These are phyloP conservation scores for Eleusine indica DNA, from an alignment of 176 grass and related monocot genomes.

Conservation along the genomic window DNA sequence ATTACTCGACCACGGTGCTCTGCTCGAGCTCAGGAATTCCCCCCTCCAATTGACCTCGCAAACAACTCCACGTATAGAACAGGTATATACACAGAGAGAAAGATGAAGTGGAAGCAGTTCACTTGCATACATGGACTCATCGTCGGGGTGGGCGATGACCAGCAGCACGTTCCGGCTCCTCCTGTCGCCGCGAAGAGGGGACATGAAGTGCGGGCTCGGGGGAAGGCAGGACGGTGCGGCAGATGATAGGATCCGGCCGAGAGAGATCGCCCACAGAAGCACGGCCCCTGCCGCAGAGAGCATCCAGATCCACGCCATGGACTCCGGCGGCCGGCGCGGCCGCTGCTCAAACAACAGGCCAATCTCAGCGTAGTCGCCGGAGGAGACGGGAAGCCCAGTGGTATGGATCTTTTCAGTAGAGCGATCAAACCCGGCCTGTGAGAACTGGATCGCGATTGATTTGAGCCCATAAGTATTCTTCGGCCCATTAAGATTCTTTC, in stretches of 20 bases:
- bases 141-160: slow-evolving; percentile 88
- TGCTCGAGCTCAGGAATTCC: not conserved
- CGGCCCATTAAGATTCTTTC: too few relatives aligned
- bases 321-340: not conserved
- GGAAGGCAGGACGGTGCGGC: slow-evolving; percentile 14
- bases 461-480: too few relatives aligned
- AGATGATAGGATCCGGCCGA: slow-evolving; percentile 47
- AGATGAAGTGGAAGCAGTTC: not conserved
- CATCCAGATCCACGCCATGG: slow-evolving; percentile 59
- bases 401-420: too few relatives aligned
- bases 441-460: too few relatives aligned
- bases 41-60: too few relatives aligned
- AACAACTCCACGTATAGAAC: not conserved
- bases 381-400: too few relatives aligned
- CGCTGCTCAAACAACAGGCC: too few relatives aligned
- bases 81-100: not conserved
- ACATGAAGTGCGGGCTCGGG: too few relatives aligned
- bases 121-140: slow-evolving; percentile 74
- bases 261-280: slow-evolving; percentile 56
- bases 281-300: slow-evolving; percentile 18
- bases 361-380: too few relatives aligned
- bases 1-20: not conserved
- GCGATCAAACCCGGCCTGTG: too few relatives aligned
- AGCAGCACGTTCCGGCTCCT: slow-evolving; percentile 74
- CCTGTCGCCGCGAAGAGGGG: slow-evolving; percentile 28